A percentile compares a stretch with the other conserved stretches of the same genome.
Evolutionary conservation across 2,329 filamentous ascomycete species (phyloP).

Genomic region (Sporothrix mexicana): DNA sequence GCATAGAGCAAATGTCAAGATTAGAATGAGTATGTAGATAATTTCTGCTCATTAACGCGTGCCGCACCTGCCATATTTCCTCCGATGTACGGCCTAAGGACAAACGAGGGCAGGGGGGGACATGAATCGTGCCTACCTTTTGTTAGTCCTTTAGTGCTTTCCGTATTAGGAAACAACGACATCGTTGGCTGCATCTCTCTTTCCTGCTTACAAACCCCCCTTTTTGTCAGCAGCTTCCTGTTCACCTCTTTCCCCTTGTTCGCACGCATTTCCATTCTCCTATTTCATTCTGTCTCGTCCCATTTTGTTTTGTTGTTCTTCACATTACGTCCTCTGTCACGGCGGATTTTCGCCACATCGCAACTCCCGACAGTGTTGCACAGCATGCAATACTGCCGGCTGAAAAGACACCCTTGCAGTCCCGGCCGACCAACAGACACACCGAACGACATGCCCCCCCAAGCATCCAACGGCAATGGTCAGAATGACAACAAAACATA

Average conservation of each 20-base stretch:
- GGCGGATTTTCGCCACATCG: neutral
- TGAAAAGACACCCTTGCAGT: constrained; percentile 9
- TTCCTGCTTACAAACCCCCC: neutral
- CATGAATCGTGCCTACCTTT: neutral
- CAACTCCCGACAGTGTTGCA: constrained; percentile 18
- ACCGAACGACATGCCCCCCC: too few relatives aligned
- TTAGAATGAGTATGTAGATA: too few relatives aligned
- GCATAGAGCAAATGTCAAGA: too few relatives aligned
- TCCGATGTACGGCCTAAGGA: too few relatives aligned
- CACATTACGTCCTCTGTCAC: neutral
- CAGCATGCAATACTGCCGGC: constrained; percentile 1
- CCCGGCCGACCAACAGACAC: constrained; percentile 15
- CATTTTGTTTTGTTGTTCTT: neutral
- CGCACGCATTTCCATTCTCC: too few relatives aligned
- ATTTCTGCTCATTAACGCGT: too few relatives aligned
- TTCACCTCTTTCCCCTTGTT: neutral
- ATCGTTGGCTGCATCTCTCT: neutral
- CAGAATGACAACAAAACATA: neutral
- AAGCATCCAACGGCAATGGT: neutral
- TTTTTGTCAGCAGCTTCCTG: constrained; percentile 1
- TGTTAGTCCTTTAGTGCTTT: constrained; percentile 13
- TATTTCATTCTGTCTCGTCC: neutral
- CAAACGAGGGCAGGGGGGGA: neutral
- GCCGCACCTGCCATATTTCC: too few relatives aligned
- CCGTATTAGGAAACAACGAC: constrained; percentile 25